A percentile compares a stretch with the other conserved stretches of the same genome.
Conservation (phyloP, 345 rosid species). For the Populus davidiana region DNA sequence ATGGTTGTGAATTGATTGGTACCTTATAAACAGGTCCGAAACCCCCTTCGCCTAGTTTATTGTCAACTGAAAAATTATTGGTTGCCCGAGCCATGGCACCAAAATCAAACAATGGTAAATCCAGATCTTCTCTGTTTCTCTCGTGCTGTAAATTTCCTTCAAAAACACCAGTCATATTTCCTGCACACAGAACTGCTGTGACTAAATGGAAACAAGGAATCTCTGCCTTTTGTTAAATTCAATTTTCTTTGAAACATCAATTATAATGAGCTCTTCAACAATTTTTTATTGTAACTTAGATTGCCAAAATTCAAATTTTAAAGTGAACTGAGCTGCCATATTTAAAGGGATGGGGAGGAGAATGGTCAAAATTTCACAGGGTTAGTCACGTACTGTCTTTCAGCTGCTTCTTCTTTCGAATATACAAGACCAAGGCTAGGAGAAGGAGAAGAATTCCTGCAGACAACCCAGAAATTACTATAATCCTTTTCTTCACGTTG, state of each 20-base stretch:
- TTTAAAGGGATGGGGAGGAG: neutral
- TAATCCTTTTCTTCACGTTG: neutral
- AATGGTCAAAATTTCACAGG: neutral
- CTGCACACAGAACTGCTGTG: neutral
- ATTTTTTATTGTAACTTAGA: no score
- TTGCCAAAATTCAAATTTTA: no score
- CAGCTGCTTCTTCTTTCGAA: neutral
- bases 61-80: neutral
- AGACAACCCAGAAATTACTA: neutral
- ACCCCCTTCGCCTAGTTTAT: conserved; percentile 6
- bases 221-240: neutral
- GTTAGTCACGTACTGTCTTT: neutral
- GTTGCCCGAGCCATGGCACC: neutral
- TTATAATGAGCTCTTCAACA: neutral
- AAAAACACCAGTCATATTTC: neutral
- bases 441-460: neutral
- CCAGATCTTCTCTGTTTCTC: neutral
- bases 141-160: neutral
- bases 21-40: conserved; percentile 15
- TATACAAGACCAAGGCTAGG: neutral
- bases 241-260: neutral
- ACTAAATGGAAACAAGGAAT: neutral
- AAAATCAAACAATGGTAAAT: conserved; percentile 1
- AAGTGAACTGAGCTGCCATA: no score
- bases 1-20: neutral